These are phyloP conservation scores for Cytospora leucostoma DNA, from an alignment of 2,329 filamentous ascomycete genomes.

Conservation along the genomic window DNA sequence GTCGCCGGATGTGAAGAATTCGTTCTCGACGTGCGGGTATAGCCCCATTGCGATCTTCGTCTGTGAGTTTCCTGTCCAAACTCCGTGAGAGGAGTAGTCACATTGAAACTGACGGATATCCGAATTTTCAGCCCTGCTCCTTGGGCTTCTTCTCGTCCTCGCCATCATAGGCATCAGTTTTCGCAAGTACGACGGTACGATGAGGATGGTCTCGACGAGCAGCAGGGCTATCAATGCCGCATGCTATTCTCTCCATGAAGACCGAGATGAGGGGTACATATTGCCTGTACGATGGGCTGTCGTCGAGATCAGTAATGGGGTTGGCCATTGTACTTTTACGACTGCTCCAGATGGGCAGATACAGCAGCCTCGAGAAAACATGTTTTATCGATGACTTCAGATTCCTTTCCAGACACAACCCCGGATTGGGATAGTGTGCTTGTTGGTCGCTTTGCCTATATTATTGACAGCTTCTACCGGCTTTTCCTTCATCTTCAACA, in stretches of 20 bases:
- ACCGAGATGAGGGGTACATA: slow-evolving; percentile 30
- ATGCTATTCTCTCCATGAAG: slow-evolving; percentile 33
- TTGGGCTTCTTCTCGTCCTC: slow-evolving; percentile 36
- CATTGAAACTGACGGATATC: not conserved
- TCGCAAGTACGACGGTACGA: slow-evolving; percentile 36
- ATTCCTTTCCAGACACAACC: too few relatives aligned
- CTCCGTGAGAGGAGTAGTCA: not conserved
- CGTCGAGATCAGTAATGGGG: not conserved
- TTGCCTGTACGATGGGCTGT: slow-evolving; percentile 33
- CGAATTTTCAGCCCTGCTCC: not conserved
- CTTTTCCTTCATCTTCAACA: too few relatives aligned
- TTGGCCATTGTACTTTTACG: slow-evolving; percentile 17
- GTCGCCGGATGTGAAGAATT: slow-evolving; percentile 30
- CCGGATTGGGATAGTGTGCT: too few relatives aligned
- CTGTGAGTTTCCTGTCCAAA: not conserved
- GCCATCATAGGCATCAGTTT: slow-evolving; percentile 25
- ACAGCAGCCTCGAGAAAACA: not conserved
- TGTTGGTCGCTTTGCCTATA: too few relatives aligned
- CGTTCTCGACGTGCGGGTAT: slow-evolving; percentile 37
- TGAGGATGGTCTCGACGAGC: slow-evolving; percentile 38
- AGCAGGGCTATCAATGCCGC: slow-evolving; percentile 37
- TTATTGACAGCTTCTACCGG: too few relatives aligned
- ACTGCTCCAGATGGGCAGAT: not conserved
- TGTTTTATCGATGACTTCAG: not conserved
- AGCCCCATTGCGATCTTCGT: slow-evolving; percentile 36